Evolutionary conservation across 2,329 filamentous ascomycete genomes (phyloP).

Genomic region (Fusarium cyanostomum): DNA sequence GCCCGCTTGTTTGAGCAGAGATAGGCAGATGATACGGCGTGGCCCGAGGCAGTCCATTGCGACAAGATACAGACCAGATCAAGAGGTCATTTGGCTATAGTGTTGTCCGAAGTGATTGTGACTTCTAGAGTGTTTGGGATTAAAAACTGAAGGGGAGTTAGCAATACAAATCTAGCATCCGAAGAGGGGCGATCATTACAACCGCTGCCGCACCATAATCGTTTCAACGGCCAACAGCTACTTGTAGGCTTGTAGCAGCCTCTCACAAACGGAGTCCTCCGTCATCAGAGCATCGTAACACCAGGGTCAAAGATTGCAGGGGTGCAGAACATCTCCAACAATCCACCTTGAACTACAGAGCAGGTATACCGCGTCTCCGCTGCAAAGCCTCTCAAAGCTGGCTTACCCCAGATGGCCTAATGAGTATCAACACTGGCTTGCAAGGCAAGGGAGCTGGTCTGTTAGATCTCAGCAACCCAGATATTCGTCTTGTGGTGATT

Average conservation of each 20-base stretch:
- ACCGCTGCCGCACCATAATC: constrained; percentile 10
- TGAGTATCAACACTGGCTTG: not conserved
- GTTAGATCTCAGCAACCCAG: not conserved
- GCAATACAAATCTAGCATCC: constrained; percentile 2
- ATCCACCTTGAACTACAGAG: not conserved
- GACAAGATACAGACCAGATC: no score
- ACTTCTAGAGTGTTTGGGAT: not conserved
- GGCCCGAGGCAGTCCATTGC: not conserved
- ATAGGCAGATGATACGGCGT: constrained; percentile 35
- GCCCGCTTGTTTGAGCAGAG: not conserved
- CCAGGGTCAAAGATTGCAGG: not conserved
- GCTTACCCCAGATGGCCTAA: constrained; percentile 27
- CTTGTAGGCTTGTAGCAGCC: not conserved
- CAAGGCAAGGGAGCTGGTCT: not conserved
- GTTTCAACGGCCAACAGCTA: not conserved
- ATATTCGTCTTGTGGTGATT: not conserved
- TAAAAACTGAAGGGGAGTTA: not conserved
- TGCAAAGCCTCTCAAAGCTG: not conserved
- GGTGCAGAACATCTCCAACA: constrained; percentile 6
- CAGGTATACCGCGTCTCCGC: constrained; percentile 22
- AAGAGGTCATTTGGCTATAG: no score
- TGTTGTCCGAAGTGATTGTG: no score
- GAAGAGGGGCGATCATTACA: constrained; percentile 8
- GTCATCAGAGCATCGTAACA: constrained; percentile 11
- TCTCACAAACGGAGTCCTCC: not conserved